phyloP scores from a whole-genome alignment of 106 monocot species.

The Cymbidium sinense region DNA sequence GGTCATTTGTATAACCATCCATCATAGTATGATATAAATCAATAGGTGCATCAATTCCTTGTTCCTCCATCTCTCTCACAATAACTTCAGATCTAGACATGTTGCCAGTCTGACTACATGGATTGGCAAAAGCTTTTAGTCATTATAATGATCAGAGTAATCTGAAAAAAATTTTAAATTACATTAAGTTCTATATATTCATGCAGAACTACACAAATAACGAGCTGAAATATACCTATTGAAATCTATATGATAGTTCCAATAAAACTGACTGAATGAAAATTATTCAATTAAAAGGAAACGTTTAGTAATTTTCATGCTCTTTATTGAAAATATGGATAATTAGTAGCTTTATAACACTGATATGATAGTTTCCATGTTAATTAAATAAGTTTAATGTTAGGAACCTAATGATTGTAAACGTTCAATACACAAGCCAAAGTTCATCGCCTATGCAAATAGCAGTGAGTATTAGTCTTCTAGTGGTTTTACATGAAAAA shows the following conservation, averaged over 20 bases:
- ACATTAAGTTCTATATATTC: background rate
- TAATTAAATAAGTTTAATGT: background rate
- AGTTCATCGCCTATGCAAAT: background rate
- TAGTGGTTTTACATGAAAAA: background rate
- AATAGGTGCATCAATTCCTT: constrained; percentile 90
- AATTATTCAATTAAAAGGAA: background rate
- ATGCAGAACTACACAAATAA: background rate
- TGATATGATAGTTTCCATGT: background rate
- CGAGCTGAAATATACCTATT: background rate
- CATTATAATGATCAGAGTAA: background rate
- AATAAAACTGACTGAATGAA: too few relatives aligned
- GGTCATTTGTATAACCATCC: constrained; percentile 89
- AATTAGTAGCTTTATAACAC: background rate
- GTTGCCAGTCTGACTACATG: constrained; percentile 75
- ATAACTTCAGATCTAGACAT: constrained; percentile 84
- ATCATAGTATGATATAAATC: constrained; percentile 97
- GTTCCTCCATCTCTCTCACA: constrained; percentile 89
- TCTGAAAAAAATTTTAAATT: background rate
- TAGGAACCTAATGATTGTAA: background rate
- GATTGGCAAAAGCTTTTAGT: background rate
- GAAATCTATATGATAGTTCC: too few relatives aligned
- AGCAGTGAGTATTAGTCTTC: background rate
- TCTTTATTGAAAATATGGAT: background rate
- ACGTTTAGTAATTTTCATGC: background rate
- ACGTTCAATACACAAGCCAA: background rate